Evolutionary conservation across 495 filamentous ascomycete species (phyloP).

Genomic region (Terfezia boudieri): DNA sequence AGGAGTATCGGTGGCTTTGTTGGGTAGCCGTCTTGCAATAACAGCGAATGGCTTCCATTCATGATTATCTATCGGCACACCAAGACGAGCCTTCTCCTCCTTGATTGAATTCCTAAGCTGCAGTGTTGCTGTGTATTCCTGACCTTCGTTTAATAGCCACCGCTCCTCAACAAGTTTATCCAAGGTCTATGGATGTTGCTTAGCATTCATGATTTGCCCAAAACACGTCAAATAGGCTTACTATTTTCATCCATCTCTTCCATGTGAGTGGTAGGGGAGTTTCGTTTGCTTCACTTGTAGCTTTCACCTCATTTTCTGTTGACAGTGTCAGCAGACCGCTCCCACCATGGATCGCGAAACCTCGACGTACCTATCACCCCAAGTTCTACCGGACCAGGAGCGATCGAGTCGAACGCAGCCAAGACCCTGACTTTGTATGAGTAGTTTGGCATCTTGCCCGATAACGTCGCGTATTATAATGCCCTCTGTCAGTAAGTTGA

Average conservation of each 20-base stretch:
- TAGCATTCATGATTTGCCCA: background rate
- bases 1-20: background rate
- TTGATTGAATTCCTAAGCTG: slow-evolving; percentile 8
- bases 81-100: slow-evolving; percentile 11
- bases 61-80: slow-evolving; percentile 11
- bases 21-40: slow-evolving; percentile 5
- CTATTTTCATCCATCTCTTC: slow-evolving; percentile 15
- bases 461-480: too few species aligned
- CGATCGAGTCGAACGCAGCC: slow-evolving; percentile 12
- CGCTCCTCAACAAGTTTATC: slow-evolving; percentile 14
- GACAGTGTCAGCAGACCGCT: too few species aligned
- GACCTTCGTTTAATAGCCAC: slow-evolving; percentile 6
- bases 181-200: slow-evolving; percentile 4
- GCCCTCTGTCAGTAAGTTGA: too few species aligned
- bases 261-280: slow-evolving; percentile 8
- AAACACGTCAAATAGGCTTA: slow-evolving; percentile 2
- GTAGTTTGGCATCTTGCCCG: slow-evolving; percentile 8
- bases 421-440: slow-evolving; percentile 18
- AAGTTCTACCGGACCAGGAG: too few species aligned
- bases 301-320: too few species aligned
- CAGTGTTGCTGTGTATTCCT: slow-evolving; percentile 7
- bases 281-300: background rate
- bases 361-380: too few species aligned
- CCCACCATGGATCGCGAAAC: too few species aligned
- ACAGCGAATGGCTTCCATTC: slow-evolving; percentile 16